Conservation (phyloP, 2,329 filamentous ascomycete species). For the Raffaelea albimanens region DNA sequence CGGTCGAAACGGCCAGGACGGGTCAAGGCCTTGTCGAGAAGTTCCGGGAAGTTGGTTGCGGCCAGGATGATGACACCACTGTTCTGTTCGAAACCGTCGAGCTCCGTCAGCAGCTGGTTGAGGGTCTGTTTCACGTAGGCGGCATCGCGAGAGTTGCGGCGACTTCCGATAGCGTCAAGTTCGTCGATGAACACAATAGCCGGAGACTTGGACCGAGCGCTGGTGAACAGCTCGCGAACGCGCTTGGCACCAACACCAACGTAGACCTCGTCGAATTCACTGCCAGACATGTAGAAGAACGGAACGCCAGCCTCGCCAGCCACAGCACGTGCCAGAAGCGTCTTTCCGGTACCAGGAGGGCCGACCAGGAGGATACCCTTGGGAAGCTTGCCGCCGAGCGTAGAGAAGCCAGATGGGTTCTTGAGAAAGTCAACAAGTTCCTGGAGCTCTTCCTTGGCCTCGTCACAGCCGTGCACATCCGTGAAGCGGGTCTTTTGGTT, state of each 20-base stretch:
- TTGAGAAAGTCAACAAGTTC: slow-evolving; percentile 95
- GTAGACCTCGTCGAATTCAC: slow-evolving; percentile 97
- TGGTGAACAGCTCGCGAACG: slow-evolving; percentile 54
- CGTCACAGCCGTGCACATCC: slow-evolving; percentile 94
- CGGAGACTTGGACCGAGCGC: slow-evolving; percentile 25
- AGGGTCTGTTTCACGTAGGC: slow-evolving; percentile 95
- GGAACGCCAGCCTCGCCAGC: slow-evolving; percentile 95
- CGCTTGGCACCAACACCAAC: slow-evolving; percentile 76
- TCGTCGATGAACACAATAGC: slow-evolving; percentile 79
- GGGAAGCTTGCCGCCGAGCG: slow-evolving; percentile 89
- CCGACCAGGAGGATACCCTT: slow-evolving; percentile 94
- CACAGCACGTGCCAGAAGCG: slow-evolving; percentile 85
- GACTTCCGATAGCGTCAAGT: slow-evolving; percentile 85
- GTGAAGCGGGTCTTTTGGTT: slow-evolving; percentile 84
- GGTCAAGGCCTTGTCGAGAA: slow-evolving; percentile 89
- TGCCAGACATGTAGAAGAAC: slow-evolving; percentile 99
- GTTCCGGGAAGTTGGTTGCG: slow-evolving; percentile 90
- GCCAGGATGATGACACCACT: slow-evolving; percentile 92
- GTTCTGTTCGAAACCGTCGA: slow-evolving; percentile 93
- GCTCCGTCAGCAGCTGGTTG: slow-evolving; percentile 82
- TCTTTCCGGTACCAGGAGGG: slow-evolving; percentile 95
- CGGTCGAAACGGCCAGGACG: slow-evolving; percentile 93
- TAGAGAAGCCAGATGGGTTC: slow-evolving; percentile 86
- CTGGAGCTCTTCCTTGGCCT: slow-evolving; percentile 95
- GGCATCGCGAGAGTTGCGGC: slow-evolving; percentile 84